These are phyloP conservation scores for Botrytis pseudocinerea DNA, from an alignment of 2,329 filamentous ascomycete genomes.

Conservation along the genomic window DNA sequence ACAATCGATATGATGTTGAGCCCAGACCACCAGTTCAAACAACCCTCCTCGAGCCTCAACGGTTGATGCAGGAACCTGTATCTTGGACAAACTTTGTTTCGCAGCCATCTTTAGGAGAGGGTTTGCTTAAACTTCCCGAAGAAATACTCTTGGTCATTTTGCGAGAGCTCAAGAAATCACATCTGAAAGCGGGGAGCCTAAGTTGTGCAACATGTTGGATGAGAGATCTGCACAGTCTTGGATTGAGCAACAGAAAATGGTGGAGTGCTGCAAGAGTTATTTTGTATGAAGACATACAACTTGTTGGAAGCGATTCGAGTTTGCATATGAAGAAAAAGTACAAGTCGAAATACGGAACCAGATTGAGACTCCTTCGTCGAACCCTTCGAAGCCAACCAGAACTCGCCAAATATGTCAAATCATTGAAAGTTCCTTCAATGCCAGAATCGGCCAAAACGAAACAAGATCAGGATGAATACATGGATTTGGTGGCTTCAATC, in stretches of 20 bases:
- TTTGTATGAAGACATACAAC: conserved; percentile 56
- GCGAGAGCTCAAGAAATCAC: conserved; percentile 52
- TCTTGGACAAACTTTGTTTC: conserved; percentile 23
- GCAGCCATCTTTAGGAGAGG: conserved; percentile 47
- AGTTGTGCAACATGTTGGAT: conserved; percentile 67
- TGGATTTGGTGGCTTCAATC: conserved; percentile 59
- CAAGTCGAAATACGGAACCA: conserved; percentile 53
- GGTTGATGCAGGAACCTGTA: conserved; percentile 25
- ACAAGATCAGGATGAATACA: conserved; percentile 50
- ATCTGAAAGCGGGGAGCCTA: conserved; percentile 49
- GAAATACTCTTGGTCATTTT: conserved; percentile 61
- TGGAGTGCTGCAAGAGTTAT: conserved; percentile 47
- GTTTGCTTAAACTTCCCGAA: conserved; percentile 57
- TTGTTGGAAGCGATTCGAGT: conserved; percentile 57
- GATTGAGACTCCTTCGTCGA: conserved; percentile 57
- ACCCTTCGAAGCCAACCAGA: conserved; percentile 56
- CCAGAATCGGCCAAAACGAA: conserved; percentile 43
- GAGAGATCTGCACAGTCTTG: conserved; percentile 57
- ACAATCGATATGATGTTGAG: conserved; percentile 27
- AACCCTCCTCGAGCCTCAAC: conserved; percentile 13
- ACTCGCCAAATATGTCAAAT: conserved; percentile 56
- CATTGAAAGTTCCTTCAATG: conserved; percentile 56
- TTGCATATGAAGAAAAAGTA: conserved; percentile 55
- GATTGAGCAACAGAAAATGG: conserved; percentile 53
- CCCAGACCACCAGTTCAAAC: conserved; percentile 21